Evolutionary conservation across 352 stramenopile genomes (phyloP), one percentile per base, ranked within the genome.

Genomic region (Globisporangium uncinulatum): DNA sequence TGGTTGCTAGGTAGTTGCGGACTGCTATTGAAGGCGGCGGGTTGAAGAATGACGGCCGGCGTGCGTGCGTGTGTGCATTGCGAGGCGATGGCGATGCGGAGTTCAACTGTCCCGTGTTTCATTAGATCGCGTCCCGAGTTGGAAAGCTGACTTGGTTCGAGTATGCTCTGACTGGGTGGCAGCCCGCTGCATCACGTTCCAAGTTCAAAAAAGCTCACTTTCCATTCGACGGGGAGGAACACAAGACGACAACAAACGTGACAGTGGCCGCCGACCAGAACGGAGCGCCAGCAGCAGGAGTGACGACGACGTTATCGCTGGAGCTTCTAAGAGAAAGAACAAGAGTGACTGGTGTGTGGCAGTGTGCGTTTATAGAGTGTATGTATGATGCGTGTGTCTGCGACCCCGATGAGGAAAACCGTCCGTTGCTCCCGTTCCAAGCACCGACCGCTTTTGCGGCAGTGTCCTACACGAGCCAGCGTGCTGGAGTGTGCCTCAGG

Each of bases 401-500:
- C 21, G 57, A 76, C 79, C 71, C 74, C 72, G 50, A 58, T 78
- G 74, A 84, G 57, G 74, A 84, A 61, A 36, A 61, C 34, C 49
- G 17, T 55, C 15, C 51, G 43, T 13, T 39, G 34, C 34, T 39
- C 34, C 81, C 73, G 72, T 83, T 84, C 74, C 74, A 84, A 56
- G 65, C 74, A 76, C 68, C 43, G 51, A 62, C 52, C 36, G 59
- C 70, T 54, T 37, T 39, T 39, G 57, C 34, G 29, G 39, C 63
- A 56, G 68, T 76, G 65, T 76, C 54, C 51, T 51, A 57, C 53
- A 24, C 43, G 34, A 39, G 50, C 19, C 46, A 54, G 71, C 55
- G 51, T 69, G 29, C 24, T 80, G 71, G 79, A 90, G 77, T 67
- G 72, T 62, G 64, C 78, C 80, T 88, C 68, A 90, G 80, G 77